phyloP scores from a whole-genome alignment of 345 rosid species.

The Mangifera indica region DNA sequence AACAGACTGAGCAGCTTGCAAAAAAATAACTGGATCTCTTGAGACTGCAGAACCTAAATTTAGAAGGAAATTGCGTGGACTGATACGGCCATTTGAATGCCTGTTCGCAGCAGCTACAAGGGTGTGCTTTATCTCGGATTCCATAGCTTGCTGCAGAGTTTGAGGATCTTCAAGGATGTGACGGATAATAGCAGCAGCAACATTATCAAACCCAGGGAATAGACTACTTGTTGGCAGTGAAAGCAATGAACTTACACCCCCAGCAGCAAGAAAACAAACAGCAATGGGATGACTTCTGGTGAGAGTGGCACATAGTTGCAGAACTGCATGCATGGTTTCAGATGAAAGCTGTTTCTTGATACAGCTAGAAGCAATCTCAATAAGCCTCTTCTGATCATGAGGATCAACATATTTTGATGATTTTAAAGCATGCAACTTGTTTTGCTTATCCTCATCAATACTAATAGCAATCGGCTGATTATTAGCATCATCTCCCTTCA shows the following conservation, averaged over 20 bases:
- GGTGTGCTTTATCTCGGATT: conserved; percentile 85
- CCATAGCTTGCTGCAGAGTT: conserved; percentile 97
- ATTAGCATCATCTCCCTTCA: conserved; percentile 49
- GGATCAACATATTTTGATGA: conserved; percentile 49
- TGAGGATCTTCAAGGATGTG: conserved; percentile 95
- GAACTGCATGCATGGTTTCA: conserved; percentile 88
- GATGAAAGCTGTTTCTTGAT: conserved; percentile 75
- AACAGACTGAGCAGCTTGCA: conserved; percentile 75
- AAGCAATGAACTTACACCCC: conserved; percentile 75
- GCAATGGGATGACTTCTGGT: conserved; percentile 79
- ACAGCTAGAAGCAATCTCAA: conserved; percentile 87
- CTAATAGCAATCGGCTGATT: conserved; percentile 43
- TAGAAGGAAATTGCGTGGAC: conserved; percentile 70
- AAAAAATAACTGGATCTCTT: conserved; percentile 77
- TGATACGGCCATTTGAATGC: conserved; percentile 76
- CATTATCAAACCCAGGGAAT: conserved; percentile 86
- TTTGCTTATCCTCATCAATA: conserved; percentile 72
- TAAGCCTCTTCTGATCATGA: conserved; percentile 69
- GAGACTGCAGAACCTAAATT: conserved; percentile 72
- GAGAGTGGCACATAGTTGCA: conserved; percentile 85
- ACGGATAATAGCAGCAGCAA: conserved; percentile 81
- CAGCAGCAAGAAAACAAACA: conserved; percentile 78
- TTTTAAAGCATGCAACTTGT: conserved; percentile 56
- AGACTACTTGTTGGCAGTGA: conserved; percentile 85
- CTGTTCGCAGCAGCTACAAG: conserved; percentile 77